Base-by-base conservation (phyloP, 1,139 yeast species). In the Groenewaldozyma auringiensis region DNA sequence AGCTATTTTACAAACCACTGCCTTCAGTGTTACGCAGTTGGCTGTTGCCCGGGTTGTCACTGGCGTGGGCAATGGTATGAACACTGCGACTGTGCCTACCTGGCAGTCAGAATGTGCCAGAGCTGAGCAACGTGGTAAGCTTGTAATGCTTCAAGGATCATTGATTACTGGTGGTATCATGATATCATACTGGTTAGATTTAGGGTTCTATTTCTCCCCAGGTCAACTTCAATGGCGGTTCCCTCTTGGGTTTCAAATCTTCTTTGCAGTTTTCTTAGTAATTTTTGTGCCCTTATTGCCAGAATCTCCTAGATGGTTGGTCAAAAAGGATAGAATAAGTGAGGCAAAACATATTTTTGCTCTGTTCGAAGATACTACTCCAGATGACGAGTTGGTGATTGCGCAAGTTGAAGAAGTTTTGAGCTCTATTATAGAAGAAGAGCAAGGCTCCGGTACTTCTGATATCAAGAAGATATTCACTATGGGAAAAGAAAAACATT, bases 31-130 rank as follows among this genome's bases (percentile, higher is more conserved):
- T 48, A 84, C 82, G 31, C 92, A 83, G 56, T 22, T 25, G 11
- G 29, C 29, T 40, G 68, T 81, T 47, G 94, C 89, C 16, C 75
- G 95, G 66, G 78, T 82, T 48, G 67, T 83, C 38, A 76, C 87
- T n/a, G 95, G 95, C 52, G 51, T 81, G 37, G 94, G 94, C 55
- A 81, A 81, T 53, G 94, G 94, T 53, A 62, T 81, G 62, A 81
- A 79, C 59, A 83, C 92, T 20, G 83, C 89, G 27, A 81, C 89
- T 33, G 79, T 83, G 49, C 94, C 94, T 14, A 80, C 81, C 52
- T 83, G 86, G 80, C 87, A 83, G 63, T 78, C 92, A 0, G 94
- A 84, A 65, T 76, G 82, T 73, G 79, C 89, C 14, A 72, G 74
- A 51, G 80, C 89, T 6, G 77, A 78, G 55, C 74, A 75, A 58